Evolutionary conservation across 1,284 basidiomycete genomes (phyloP).

Genomic region (Phellopilus nigrolimitatus): DNA sequence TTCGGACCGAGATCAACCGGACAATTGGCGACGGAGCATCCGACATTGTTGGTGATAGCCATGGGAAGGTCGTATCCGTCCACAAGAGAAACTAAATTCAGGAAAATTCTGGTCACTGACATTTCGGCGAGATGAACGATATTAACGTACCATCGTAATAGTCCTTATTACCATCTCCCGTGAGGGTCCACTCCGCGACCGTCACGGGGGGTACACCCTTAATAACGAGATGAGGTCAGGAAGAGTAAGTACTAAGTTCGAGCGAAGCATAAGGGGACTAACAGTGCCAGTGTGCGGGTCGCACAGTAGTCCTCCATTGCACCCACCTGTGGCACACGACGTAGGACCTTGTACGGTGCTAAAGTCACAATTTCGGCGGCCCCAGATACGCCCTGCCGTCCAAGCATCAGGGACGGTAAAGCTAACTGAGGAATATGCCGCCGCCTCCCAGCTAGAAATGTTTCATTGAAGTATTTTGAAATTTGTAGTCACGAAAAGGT

Average conservation of each 20-base stretch:
- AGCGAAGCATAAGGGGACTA: background rate
- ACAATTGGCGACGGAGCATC: slow-evolving; percentile 47
- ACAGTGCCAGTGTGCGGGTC: slow-evolving; percentile 15
- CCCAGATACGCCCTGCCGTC: slow-evolving; percentile 32
- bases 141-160: slow-evolving; percentile 45
- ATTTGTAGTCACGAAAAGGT: no score
- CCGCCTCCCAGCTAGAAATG: slow-evolving; percentile 28
- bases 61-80: slow-evolving; percentile 59
- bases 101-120: background rate
- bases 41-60: slow-evolving; percentile 45
- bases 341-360: slow-evolving; percentile 32
- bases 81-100: slow-evolving; percentile 41
- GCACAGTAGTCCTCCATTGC: slow-evolving; percentile 46
- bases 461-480: no score
- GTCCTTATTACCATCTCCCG: slow-evolving; percentile 34
- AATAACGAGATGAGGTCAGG: background rate
- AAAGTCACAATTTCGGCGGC: slow-evolving; percentile 47
- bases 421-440: slow-evolving; percentile 19
- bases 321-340: slow-evolving; percentile 42
- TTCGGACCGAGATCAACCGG: slow-evolving; percentile 46
- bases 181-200: slow-evolving; percentile 53
- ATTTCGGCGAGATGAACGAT: background rate
- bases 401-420: slow-evolving; percentile 29
- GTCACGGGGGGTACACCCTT: slow-evolving; percentile 54
- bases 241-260: background rate